Percentiles rank a stretch among this genome's conserved stretches.
These are phyloP conservation scores for Berberis vulgaris DNA, from an alignment of 164 flowering plant genomes.

Conservation along the genomic window DNA sequence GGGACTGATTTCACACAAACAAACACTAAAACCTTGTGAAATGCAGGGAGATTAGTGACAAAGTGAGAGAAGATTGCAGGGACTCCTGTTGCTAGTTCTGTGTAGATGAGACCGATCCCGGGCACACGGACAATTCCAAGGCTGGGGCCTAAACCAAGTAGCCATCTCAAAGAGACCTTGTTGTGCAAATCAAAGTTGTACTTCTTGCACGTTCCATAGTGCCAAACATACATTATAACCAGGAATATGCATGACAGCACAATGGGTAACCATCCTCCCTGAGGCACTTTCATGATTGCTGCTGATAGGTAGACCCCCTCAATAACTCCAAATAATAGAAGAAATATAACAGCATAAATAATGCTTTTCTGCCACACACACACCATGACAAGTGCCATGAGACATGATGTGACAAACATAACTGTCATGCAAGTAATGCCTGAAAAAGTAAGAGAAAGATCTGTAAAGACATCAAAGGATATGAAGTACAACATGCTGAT, in stretches of 20 bases:
- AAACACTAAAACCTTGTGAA: too few relatives aligned
- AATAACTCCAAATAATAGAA: conserved; percentile 41
- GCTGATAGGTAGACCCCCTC: conserved; percentile 66
- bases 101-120: conserved; percentile 88
- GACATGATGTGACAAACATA: conserved; percentile 69
- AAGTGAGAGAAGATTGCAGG: conserved; percentile 69
- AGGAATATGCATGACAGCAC: conserved; percentile 70
- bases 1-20: too few relatives aligned
- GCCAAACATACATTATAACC: conserved; percentile 79
- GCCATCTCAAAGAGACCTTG: conserved; percentile 87
- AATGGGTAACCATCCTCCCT: conserved; percentile 96
- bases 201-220: conserved; percentile 74
- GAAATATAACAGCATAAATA: conserved; percentile 50
- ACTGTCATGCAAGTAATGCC: conserved; percentile 75
- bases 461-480: too few relatives aligned
- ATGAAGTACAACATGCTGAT: too few relatives aligned
- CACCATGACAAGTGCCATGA: conserved; percentile 64
- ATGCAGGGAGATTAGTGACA: too few relatives aligned
- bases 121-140: conserved; percentile 91
- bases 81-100: conserved; percentile 85
- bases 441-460: conserved; percentile 11
- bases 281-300: conserved; percentile 63
- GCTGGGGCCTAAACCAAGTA: conserved; percentile 87
- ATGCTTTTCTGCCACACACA: conserved; percentile 52
- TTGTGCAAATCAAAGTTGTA: conserved; percentile 90